phyloP scores from a whole-genome alignment of 768 basidiomycete species.

The Daedalea quercina region DNA sequence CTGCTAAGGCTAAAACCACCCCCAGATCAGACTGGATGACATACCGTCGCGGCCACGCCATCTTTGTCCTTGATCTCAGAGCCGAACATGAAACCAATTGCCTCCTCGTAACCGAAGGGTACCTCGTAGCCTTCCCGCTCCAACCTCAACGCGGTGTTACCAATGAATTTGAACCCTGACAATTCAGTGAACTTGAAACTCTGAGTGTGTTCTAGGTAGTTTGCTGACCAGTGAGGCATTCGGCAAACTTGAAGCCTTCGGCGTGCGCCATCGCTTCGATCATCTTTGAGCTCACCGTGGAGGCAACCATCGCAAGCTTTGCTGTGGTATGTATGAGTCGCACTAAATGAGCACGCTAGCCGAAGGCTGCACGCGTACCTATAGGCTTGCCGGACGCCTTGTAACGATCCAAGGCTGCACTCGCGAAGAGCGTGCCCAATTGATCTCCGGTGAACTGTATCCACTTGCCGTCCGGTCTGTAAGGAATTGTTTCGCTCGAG shows the following conservation, averaged over 20 bases:
- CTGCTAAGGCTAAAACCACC: not conserved
- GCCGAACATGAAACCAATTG: slow-evolving; percentile 89
- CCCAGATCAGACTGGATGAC: not conserved
- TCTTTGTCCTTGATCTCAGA: slow-evolving; percentile 79
- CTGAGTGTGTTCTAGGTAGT: no score
- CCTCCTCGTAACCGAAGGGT: slow-evolving; percentile 86
- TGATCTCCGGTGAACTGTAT: slow-evolving; percentile 79
- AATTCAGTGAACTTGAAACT: not conserved
- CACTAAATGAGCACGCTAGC: slow-evolving; percentile 5
- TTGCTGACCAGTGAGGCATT: slow-evolving; percentile 73
- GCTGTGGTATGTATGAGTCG: slow-evolving; percentile 25
- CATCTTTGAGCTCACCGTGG: slow-evolving; percentile 91
- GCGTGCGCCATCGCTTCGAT: slow-evolving; percentile 63
- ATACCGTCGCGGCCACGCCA: slow-evolving; percentile 75
- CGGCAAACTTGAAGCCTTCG: slow-evolving; percentile 80
- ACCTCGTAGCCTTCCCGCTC: slow-evolving; percentile 56
- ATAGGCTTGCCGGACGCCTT: slow-evolving; percentile 38
- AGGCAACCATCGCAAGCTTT: slow-evolving; percentile 79
- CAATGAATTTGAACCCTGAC: slow-evolving; percentile 87
- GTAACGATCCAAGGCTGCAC: slow-evolving; percentile 37
- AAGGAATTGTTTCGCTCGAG: not conserved
- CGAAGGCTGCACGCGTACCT: slow-evolving; percentile 19
- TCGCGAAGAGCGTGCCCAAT: slow-evolving; percentile 56
- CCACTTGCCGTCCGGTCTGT: slow-evolving; percentile 53
- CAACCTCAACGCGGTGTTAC: slow-evolving; percentile 70